Conservation (phyloP, 345 rosid genomes). For the Euphorbia peplus region DNA sequence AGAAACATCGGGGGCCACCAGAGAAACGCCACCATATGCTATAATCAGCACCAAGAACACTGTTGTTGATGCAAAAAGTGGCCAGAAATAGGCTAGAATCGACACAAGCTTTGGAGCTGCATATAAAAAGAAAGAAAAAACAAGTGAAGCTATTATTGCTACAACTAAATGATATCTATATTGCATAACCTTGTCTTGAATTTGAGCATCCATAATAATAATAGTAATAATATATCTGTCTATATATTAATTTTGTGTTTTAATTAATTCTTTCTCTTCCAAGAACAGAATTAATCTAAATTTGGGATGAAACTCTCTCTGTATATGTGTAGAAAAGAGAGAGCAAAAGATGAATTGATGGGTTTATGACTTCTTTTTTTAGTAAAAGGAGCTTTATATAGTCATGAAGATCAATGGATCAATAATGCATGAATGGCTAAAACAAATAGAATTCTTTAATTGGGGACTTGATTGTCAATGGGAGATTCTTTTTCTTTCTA, state of each 20-base stretch:
- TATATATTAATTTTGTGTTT: neutral
- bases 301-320: neutral
- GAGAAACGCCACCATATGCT: conserved; percentile 65
- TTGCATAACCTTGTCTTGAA: conserved; percentile 50
- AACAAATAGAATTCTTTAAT: conserved; percentile 11
- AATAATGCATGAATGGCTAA: conserved; percentile 7
- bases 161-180: conserved; percentile 45
- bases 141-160: conserved; percentile 30
- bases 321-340: neutral
- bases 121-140: conserved; percentile 36
- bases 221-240: too few species aligned
- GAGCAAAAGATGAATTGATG: neutral
- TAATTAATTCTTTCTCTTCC: too few species aligned
- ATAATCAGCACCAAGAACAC: conserved; percentile 51
- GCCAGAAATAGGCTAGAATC: conserved; percentile 72
- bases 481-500: conserved; percentile 24
- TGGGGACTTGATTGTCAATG: conserved; percentile 11
- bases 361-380: neutral
- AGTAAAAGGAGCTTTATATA: neutral
- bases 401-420: conserved; percentile 3
- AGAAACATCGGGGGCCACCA: conserved; percentile 30
- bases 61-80: conserved; percentile 80
- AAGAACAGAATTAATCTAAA: neutral
- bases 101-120: conserved; percentile 57
- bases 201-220: conserved; percentile 46